Evolutionary conservation across 1,284 basidiomycete species (phyloP).

Genomic region (Marasmius tenuissimus): DNA sequence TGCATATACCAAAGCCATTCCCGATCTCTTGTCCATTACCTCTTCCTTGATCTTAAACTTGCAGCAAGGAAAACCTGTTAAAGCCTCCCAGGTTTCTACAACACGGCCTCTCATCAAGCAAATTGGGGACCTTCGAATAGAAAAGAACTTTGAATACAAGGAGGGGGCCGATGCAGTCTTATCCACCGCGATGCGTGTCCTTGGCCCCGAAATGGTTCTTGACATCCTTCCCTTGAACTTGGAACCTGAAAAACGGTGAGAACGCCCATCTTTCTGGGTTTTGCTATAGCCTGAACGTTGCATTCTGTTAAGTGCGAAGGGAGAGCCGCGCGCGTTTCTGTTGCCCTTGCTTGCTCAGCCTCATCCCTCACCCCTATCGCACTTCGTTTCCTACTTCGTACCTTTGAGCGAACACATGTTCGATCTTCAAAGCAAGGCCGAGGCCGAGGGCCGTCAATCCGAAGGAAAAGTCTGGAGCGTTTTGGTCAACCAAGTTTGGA

Average conservation of each 20-base stretch:
- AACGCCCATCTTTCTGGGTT: constrained; percentile 9
- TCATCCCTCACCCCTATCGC: constrained; percentile 79
- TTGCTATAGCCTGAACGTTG: constrained; percentile 5
- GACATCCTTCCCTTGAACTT: constrained; percentile 83
- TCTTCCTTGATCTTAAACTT: constrained; percentile 55
- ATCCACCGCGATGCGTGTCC: constrained; percentile 79
- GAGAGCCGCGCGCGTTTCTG: constrained; percentile 85
- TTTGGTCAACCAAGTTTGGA: constrained; percentile 91
- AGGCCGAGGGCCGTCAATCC: constrained; percentile 66
- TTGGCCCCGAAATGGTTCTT: constrained; percentile 85
- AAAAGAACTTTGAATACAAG: constrained; percentile 89
- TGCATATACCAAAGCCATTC: constrained; percentile 65
- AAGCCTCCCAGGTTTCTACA: constrained; percentile 72
- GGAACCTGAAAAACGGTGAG: constrained; percentile 76
- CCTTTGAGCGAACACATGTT: constrained; percentile 95
- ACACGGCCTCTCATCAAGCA: constrained; percentile 74
- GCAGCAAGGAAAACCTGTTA: constrained; percentile 36
- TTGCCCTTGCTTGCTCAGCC: constrained; percentile 86
- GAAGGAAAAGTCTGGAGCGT: constrained; percentile 96
- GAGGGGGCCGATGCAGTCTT: constrained; percentile 85
- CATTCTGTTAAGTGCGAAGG: constrained; percentile 46
- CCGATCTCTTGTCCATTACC: constrained; percentile 68
- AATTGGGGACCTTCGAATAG: constrained; percentile 74
- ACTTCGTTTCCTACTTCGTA: constrained; percentile 91
- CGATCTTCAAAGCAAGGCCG: constrained; percentile 77